Evolutionary conservation across 495 filamentous ascomycete species (phyloP), one percentile per base, ranked within the genome.

Genomic region (Podospora australis): DNA sequence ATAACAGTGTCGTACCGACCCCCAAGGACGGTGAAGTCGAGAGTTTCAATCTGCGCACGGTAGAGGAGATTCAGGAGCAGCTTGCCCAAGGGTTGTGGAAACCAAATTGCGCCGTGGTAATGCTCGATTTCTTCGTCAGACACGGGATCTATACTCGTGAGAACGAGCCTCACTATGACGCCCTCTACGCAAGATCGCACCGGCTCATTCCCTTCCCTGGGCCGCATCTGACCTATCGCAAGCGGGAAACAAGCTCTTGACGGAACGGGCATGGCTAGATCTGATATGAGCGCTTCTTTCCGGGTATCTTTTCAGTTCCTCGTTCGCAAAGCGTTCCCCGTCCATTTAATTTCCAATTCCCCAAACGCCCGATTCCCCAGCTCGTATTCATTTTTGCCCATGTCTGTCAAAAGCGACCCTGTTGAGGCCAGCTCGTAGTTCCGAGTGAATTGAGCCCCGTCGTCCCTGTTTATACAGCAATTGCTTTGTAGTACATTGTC

Each of bases 11-110:
- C 7, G 64, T 77, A 14, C 88, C 85, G 5, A 73, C 71, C 57
- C 90, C 92, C 2, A 78, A 83, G 23, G 94, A 97, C 57, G 78
- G 82, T 36, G 92, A 97, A 70, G 92, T 96, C 5, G 83, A 90
- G 58, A 80, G 80, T 26, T 99, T 99, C 66, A 75, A 78, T 55
- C 68, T 96, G 52, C 77, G 75, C 72, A 83, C 75, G 2, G 74
- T 96, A 29, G 77, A 85, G 3, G 79, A 94, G 61, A 82, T 91
- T 3, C 72, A 83, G 70, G 71, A 77, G 47, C 81, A 83, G 14
- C 58, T 99, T 51, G 77, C 75, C 1, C 70, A 71, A 39, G 86
- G 86, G 1, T 74, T 83, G 50, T 96, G 95, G 70, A 99, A 99
- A 69, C 88, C 94, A 0, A 99, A 99, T 61, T 96, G 90, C 62